Conservation (phyloP, 1,284 basidiomycete genomes). For the Ceratobasidium sp. region DNA sequence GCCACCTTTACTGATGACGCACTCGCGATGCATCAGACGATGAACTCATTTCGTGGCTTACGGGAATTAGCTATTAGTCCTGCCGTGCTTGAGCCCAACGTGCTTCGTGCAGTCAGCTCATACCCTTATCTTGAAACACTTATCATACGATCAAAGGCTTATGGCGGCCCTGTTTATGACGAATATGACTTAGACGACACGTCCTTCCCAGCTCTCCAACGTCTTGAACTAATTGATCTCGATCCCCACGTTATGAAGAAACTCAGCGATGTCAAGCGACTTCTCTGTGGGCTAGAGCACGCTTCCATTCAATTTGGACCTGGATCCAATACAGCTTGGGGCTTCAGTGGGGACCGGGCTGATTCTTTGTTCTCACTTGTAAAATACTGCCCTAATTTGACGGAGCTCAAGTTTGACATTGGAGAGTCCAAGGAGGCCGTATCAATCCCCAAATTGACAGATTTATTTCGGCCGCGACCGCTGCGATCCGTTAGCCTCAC, state of each 20-base stretch:
- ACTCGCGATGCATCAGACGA: not conserved
- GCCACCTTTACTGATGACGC: not conserved
- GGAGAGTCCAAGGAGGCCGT: not conserved
- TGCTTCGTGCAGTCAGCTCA: not conserved
- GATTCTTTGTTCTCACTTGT: not conserved
- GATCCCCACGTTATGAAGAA: not conserved
- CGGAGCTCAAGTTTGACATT: not conserved
- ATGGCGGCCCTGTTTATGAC: not conserved
- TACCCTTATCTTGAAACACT: not conserved
- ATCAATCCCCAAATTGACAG: not conserved
- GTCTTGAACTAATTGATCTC: not conserved
- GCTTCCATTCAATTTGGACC: not conserved
- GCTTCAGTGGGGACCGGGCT: not conserved
- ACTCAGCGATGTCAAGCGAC: not conserved
- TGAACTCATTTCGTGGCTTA: not conserved
- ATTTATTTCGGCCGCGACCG: not conserved
- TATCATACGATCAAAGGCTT: not conserved
- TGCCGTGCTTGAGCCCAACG: not conserved
- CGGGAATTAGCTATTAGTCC: not conserved
- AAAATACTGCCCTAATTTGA: not conserved
- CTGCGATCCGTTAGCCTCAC: not conserved
- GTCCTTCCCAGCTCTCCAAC: conserved; percentile 6
- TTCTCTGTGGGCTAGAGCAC: not conserved
- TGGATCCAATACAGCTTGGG: not conserved
- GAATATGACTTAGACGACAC: not conserved